Conservation (phyloP, 371 early-diverging fungal species). For the Mycotypha africana region DNA sequence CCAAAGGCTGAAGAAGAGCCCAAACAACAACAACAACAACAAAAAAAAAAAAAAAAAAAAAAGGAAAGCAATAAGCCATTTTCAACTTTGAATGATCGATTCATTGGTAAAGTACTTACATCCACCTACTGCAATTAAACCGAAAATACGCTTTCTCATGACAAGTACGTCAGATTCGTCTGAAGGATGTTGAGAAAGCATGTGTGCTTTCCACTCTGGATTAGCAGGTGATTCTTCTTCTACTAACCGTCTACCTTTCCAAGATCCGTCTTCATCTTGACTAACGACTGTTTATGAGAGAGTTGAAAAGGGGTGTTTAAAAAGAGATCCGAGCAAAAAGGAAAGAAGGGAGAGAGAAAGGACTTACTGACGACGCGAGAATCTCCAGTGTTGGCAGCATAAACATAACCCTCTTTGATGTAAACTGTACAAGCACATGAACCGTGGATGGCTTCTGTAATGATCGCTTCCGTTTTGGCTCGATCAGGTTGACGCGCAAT, state of each 20-base stretch:
- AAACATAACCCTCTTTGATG: slow-evolving; percentile 65
- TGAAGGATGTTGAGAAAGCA: slow-evolving; percentile 40
- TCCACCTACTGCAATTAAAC: slow-evolving; percentile 48
- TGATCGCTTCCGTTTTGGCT: slow-evolving; percentile 22
- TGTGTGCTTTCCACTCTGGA: slow-evolving; percentile 34
- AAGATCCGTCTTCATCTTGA: slow-evolving; percentile 38
- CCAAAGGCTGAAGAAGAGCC: slow-evolving; percentile 75
- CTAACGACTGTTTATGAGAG: slow-evolving; percentile 26
- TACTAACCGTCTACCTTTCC: slow-evolving; percentile 42
- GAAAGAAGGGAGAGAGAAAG: neutral
- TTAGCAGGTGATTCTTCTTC: slow-evolving; percentile 45
- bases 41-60: too few relatives aligned
- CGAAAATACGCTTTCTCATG: slow-evolving; percentile 39
- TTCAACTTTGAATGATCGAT: too few relatives aligned
- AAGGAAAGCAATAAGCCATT: too few relatives aligned
- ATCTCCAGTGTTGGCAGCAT: slow-evolving; percentile 79
- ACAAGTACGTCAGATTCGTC: slow-evolving; percentile 32
- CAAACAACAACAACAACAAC: too few relatives aligned
- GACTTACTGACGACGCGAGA: slow-evolving; percentile 56
- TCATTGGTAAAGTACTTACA: too few relatives aligned
- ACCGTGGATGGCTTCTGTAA: slow-evolving; percentile 62
- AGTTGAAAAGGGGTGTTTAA: too few relatives aligned
- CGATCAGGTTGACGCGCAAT: slow-evolving; percentile 30
- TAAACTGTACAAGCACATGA: slow-evolving; percentile 77
- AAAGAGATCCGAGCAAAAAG: too few relatives aligned